Evolutionary conservation across 495 filamentous ascomycete species (phyloP), one percentile per base, ranked within the genome.

Genomic region (Daldinia concentrica): DNA sequence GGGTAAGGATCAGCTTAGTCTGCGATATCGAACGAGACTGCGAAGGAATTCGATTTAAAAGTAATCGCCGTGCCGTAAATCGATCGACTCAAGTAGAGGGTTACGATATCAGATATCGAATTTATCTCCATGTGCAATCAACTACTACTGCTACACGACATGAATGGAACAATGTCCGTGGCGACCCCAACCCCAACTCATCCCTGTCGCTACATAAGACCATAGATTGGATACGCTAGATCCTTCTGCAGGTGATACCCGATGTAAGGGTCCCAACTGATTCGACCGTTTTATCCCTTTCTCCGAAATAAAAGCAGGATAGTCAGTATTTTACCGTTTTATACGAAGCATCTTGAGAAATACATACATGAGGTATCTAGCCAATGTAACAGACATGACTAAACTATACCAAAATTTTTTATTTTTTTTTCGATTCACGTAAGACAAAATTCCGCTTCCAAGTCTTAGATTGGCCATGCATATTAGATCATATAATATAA

Each of bases 201-300:
- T 6, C 24, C 24, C 24, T 15, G 26, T 17, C 27, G 8, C 50
- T 14, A 14, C 50, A 24, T 54, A n/a, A 54, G 27, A 30, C 14
- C 8, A 7, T 24, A 30, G 50, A 54, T 54, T 54, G 26, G 50
- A 54, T 37, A 24, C 29, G 32, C 14, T 30, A 51, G 45, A 63
- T 55, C 60, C 48, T 54, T 39, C 32, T 63, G 60, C 48, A 55
- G 48, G 48, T 54, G 15, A 30, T 54, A 48, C 6, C 15, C 26
- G 26, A 54, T 30, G 50, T 30, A 54, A 29, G 17, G 45, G 24
- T 17, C 12, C 6, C 27, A 17, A 54, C 7, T 54, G 12, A 30
- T 30, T 29, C 6, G 26, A 30, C 27, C 50, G 50, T 54, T 54
- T 48, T n/a, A 30, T 30, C 26, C 3, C 1, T 30, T 29, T 7